Base-by-base conservation (phyloP, 768 basidiomycete species). In the Leccinum variicolor region DNA sequence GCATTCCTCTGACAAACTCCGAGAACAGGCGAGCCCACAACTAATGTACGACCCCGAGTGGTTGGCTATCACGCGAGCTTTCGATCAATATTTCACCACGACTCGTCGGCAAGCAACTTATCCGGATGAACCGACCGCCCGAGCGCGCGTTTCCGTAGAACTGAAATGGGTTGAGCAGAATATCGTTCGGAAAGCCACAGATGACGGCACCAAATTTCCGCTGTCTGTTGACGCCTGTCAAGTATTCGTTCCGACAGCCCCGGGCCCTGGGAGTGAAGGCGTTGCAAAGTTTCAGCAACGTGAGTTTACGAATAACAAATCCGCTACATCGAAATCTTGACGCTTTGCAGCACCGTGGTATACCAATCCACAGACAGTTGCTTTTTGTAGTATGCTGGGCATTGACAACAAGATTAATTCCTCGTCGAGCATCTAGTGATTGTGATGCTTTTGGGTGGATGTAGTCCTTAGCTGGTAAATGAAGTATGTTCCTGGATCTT, bases 11-110 rank as follows among this genome's bases (percentile, higher is more conserved):
- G 39, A 50, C 53, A 34, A 53, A 26, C 48, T 50, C 39, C 53
- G 60, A 9, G 52, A 57, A 33, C 57, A 60, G 50, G 39, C 53
- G 10, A 48, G 29, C 9, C 79, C 81, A 5, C 61, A 58, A 0
- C 66, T 98, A 19, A 79, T 81, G 14, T 97, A 83, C 71, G 94
- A 98, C 66, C 86, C 87, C 0, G 86, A 93, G 69, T 99, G 97
- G 97, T 84, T 98, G 49, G 94, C 94, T 0, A 93, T 99, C 66
- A 86, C 85, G 5, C 88, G 91, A 7, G 93, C 92, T 0, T 89
- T 95, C 62, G 84, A 93, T 59, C 86, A 87, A 0, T 89, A 81
- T 74, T 81, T 98, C 60, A 86, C 89, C 3, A 79, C 80, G 6
- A 63, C 69, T 4, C 75, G 66, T 7, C 63, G 65, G 0, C 89